Evolutionary conservation across 768 basidiomycete genomes (phyloP), one percentile per base, ranked within the genome.

Genomic region (Lentinula guzmanii): DNA sequence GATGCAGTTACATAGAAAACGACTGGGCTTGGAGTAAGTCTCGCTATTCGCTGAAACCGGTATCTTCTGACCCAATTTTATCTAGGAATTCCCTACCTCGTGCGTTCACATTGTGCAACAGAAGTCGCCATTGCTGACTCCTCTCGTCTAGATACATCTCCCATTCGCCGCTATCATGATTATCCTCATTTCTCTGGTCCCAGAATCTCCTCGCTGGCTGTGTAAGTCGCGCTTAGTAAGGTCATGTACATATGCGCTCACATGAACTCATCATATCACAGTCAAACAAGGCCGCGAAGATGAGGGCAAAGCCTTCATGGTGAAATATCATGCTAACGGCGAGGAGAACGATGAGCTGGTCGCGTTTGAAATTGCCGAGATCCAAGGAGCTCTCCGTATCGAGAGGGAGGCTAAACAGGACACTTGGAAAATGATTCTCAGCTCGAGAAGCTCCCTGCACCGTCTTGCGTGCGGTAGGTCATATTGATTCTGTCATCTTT

Each of bases 401-500:
- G 60, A 61, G 50, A 53, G 48, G 51, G 60, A 61, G 37, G 41
- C 51, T 3, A 61, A 61, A 16, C 60, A 61, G 52, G 60, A 61
- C 41, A 39, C 60, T 33, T 61, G 60, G 60, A 53, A 41, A 39
- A 52, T 39, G n/a, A 61, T 61, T n/a, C 52, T 61, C 16, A n/a
- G 18, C 2, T 24, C 33, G 33, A 61, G 60, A 39, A 61, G 51
- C 16, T 51, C 37, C 8, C 24, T 51, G 51, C 60, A 61, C 42
- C 46, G 60, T 7, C 50, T 61, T 35, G 60, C 34, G 24, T 61
- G 60, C 41, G 60, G 60, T 61, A 52, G 9, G 60, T 41, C 21
- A 24, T 24, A 4, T 13, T 11, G 2, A 8, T 31, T 24, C 28
- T 16, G 4, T 31, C 10, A n/a, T 13, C 8, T 6, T 0, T 24